These are phyloP conservation scores for Arthroderma sp. DNA, from an alignment of 2,329 filamentous ascomycete genomes.

Conservation along the genomic window DNA sequence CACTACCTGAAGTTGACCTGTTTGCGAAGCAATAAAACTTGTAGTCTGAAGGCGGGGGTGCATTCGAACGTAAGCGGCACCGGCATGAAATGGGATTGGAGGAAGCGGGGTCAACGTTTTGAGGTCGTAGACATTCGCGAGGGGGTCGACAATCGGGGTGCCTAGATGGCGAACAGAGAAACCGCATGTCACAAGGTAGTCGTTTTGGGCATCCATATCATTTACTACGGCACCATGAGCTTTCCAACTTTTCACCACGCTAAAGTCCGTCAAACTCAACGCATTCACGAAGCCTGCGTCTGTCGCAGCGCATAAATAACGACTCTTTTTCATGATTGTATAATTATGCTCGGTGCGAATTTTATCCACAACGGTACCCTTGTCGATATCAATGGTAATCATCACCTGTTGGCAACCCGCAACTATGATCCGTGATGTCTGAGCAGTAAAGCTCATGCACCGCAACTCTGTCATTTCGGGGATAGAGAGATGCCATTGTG, in stretches of 20 bases:
- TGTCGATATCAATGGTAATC: conserved; percentile 61
- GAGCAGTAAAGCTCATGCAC: conserved; percentile 92
- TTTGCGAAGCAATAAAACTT: conserved; percentile 82
- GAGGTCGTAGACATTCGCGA: conserved; percentile 91
- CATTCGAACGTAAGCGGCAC: conserved; percentile 90
- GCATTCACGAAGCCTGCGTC: conserved; percentile 71
- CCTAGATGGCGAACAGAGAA: conserved; percentile 73
- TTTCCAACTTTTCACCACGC: conserved; percentile 74
- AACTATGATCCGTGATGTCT: conserved; percentile 71
- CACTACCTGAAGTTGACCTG: conserved; percentile 86
- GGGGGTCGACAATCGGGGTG: conserved; percentile 72
- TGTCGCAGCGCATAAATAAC: conserved; percentile 86
- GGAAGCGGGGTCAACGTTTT: conserved; percentile 79
- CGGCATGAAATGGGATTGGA: conserved; percentile 81
- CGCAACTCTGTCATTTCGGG: conserved; percentile 70
- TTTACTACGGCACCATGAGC: conserved; percentile 80
- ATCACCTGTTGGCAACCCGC: conserved; percentile 78
- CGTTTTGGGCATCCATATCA: conserved; percentile 93
- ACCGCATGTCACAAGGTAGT: conserved; percentile 90
- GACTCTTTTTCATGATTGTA: conserved; percentile 75
- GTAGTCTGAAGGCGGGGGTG: conserved; percentile 93
- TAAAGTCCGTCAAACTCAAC: conserved; percentile 64
- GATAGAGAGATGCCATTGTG: conserved; percentile 78
- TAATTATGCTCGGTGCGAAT: conserved; percentile 64
- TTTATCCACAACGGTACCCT: conserved; percentile 60